A percentile compares a stretch with the other conserved stretches of the same genome.
phyloP scores from a whole-genome alignment of 164 flowering plant species.

The Kingdonia uniflora region DNA sequence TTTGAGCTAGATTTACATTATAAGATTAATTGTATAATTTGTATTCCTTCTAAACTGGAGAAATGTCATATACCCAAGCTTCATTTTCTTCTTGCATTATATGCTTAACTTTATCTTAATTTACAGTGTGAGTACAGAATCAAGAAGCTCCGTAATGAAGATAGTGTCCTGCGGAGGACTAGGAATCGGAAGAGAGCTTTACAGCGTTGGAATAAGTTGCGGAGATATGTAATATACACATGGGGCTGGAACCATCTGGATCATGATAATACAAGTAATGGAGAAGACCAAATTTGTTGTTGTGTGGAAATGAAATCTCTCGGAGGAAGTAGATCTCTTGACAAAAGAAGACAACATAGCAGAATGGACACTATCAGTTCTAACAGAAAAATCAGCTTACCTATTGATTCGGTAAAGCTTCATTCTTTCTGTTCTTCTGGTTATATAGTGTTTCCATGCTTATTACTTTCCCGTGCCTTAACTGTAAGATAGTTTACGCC shows the following conservation, averaged over 20 bases:
- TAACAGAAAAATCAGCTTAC: constrained; percentile 17
- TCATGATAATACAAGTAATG: constrained; percentile 16
- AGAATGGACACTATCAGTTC: constrained; percentile 26
- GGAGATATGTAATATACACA: constrained; percentile 84
- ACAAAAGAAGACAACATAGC: constrained; percentile 19
- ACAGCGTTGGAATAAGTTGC: constrained; percentile 81
- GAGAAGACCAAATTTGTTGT: constrained; percentile 21
- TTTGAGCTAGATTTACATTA: too few species aligned
- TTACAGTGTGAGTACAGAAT: constrained; percentile 75
- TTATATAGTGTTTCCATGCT: background rate
- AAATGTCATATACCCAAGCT: too few species aligned
- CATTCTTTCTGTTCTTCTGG: background rate
- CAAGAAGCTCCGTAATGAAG: constrained; percentile 78
- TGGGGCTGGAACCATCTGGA: constrained; percentile 48
- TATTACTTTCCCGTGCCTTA: too few species aligned
- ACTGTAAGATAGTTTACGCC: too few species aligned
- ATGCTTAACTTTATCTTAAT: constrained; percentile 11
- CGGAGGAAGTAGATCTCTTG: constrained; percentile 24
- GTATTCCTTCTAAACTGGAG: too few species aligned
- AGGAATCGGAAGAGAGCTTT: constrained; percentile 69
- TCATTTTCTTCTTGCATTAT: background rate
- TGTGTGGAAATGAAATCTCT: constrained; percentile 18
- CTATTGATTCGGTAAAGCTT: constrained; percentile 31
- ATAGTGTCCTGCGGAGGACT: constrained; percentile 46
- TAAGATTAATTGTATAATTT: too few species aligned